Conservation (phyloP, 352 stramenopile genomes). For the Phytopythium sindhum region DNA sequence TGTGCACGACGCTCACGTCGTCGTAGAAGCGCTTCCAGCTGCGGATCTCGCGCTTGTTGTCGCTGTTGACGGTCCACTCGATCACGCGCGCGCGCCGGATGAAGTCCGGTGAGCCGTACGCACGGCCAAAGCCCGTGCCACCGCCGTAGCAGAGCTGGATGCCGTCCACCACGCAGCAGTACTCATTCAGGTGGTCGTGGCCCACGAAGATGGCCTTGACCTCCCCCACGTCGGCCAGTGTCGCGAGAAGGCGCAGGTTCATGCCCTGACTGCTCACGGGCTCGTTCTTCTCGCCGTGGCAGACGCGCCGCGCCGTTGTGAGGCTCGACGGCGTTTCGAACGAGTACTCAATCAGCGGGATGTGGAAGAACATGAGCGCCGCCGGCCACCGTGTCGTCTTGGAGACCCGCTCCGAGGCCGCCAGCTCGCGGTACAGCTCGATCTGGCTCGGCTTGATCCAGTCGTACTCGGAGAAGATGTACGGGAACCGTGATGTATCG, state of each 20-base stretch:
- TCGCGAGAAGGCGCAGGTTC: constrained; percentile 35
- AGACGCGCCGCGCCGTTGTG: background rate
- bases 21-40: constrained; percentile 44
- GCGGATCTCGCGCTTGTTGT: constrained; percentile 32
- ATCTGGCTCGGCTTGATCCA: constrained; percentile 50
- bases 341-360: constrained; percentile 48
- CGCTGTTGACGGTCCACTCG: constrained; percentile 34
- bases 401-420: constrained; percentile 6
- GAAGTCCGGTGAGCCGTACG: constrained; percentile 27
- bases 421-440: constrained; percentile 34
- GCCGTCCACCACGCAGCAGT: constrained; percentile 40
- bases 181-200: constrained; percentile 65
- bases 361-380: constrained; percentile 66
- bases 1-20: constrained; percentile 30
- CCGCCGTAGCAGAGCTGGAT: constrained; percentile 60
- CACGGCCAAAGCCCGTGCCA: constrained; percentile 35
- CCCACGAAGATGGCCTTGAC: constrained; percentile 60
- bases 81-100: constrained; percentile 36
- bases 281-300: constrained; percentile 30
- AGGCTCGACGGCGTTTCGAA: constrained; percentile 17
- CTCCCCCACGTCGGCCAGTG: constrained; percentile 38
- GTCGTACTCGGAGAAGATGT: constrained; percentile 30
- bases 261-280: constrained; percentile 18
- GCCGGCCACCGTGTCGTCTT: constrained; percentile 16
- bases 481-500: constrained; percentile 22